Percentiles rank a stretch among this genome's conserved stretches.
Conservation (phyloP, 495 filamentous ascomycete genomes). For the Penicillium ucsense region DNA sequence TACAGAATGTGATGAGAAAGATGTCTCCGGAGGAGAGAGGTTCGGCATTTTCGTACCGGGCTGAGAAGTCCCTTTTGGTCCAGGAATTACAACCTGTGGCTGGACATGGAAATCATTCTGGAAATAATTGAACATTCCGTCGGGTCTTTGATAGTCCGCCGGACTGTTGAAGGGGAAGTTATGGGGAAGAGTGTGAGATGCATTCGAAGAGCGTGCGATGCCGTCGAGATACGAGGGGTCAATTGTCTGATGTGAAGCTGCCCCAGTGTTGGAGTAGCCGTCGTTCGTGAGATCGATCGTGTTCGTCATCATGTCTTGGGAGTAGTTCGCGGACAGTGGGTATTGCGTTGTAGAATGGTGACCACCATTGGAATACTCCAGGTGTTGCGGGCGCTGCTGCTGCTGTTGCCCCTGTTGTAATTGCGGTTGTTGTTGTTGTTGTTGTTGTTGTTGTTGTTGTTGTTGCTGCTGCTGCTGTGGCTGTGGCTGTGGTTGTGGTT, state of each 20-base stretch:
- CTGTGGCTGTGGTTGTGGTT: constrained; percentile 7
- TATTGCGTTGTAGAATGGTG: constrained; percentile 19
- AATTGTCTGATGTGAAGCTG: constrained; percentile 25
- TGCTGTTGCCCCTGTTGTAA: constrained; percentile 5
- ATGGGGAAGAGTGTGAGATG: background rate
- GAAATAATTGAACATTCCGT: constrained; percentile 20
- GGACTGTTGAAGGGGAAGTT: constrained; percentile 23
- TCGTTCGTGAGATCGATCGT: constrained; percentile 24
- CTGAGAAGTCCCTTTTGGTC: background rate
- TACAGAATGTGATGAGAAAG: background rate
- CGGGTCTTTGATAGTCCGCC: constrained; percentile 15
- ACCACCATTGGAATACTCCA: constrained; percentile 7
- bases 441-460: constrained; percentile 15
- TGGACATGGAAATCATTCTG: constrained; percentile 23
- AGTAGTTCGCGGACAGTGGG: constrained; percentile 15
- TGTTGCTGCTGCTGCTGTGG: constrained; percentile 14
- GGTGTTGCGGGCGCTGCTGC: constrained; percentile 13
- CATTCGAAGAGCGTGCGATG: constrained; percentile 12
- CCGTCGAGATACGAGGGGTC: constrained; percentile 30
- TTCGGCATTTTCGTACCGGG: background rate
- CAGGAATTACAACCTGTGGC: background rate
- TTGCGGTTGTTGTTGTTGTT: constrained; percentile 7
- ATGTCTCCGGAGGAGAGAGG: background rate
- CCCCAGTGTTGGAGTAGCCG: constrained; percentile 21
- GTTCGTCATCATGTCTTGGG: constrained; percentile 15